Percentiles rank a stretch among this genome's conserved stretches.
Conservation (phyloP, 2,329 filamentous ascomycete species). For the Xylariaceae sp. region DNA sequence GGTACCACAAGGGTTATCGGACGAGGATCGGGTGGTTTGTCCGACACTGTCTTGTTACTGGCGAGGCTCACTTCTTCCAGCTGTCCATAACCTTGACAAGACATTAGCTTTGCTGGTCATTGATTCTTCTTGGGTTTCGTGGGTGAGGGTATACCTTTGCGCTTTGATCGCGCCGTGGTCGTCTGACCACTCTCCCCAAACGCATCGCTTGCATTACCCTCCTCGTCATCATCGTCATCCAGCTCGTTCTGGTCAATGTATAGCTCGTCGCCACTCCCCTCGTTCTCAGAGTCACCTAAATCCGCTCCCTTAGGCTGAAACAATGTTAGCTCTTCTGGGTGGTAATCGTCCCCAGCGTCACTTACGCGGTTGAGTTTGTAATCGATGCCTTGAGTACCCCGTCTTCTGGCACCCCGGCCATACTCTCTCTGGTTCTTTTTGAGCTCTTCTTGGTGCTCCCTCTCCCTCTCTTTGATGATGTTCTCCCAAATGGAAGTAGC, state of each 20-base stretch:
- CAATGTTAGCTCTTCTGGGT: constrained; percentile 20
- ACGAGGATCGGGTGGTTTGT: not conserved
- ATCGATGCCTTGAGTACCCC: constrained; percentile 47
- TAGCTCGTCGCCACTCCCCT: constrained; percentile 23
- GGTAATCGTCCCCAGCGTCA: constrained; percentile 21
- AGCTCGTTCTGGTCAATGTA: constrained; percentile 27
- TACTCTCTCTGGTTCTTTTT: constrained; percentile 68
- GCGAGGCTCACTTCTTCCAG: constrained; percentile 1
- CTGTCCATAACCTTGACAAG: constrained; percentile 13
- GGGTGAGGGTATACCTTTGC: constrained; percentile 15
- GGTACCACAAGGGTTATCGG: not conserved
- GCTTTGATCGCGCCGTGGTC: constrained; percentile 1
- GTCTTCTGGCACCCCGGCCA: constrained; percentile 77
- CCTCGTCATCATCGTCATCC: constrained; percentile 19
- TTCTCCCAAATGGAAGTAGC: constrained; percentile 80
- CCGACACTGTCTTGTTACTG: not conserved
- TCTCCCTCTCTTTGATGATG: constrained; percentile 80
- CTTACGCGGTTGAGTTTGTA: constrained; percentile 39
- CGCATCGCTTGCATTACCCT: too few relatives aligned
- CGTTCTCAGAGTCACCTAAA: constrained; percentile 24
- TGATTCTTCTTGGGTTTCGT: constrained; percentile 10
- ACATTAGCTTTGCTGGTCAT: constrained; percentile 17
- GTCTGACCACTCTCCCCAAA: not conserved
- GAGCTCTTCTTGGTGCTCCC: constrained; percentile 68
- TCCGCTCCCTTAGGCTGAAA: constrained; percentile 21